Evolutionary conservation across 1,139 yeast species (phyloP), one percentile per base, ranked within the genome.

Genomic region (Tardiomyces depauwii): DNA sequence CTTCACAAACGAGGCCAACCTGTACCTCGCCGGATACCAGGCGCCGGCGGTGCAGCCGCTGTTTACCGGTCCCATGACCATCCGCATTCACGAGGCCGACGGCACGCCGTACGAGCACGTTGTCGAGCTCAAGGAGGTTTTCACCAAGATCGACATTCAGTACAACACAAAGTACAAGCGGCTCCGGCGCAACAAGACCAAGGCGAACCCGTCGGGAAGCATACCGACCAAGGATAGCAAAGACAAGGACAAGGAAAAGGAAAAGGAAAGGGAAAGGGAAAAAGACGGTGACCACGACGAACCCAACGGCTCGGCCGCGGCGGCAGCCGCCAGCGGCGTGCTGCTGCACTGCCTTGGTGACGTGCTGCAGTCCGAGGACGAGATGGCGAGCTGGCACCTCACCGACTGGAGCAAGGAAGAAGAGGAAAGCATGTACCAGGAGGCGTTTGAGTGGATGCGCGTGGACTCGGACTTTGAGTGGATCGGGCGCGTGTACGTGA

Each of bases 101-200:
- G 98, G 98, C n/a, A 87, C 97, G 0, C 98, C 99, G 0, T 91
- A 93, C 59, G 99, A 93, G 59, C 99, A 93, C 61, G 91, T 93
- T 43, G 95, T 93, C 19, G 94, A 88, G 54, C 70, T 93, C 47
- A 86, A 87, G 57, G 97, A 89, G 48, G 77, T 79, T 2, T 79
- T 80, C 53, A 86, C 95, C 0, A 88, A 86, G 57, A 71, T 93
- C 44, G 98, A 93, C 59, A 87, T 93, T 42, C 97, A 87, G 58
- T 91, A 91, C 65, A 91, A 93, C 61, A 87, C 97, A 13, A 91
- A 88, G 62, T 87, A 82, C 58, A 80, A 80, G 61, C 73, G 85
- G 43, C 59, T 84, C 49, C 82, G 84, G 61, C 76, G 89, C 57
- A 76, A 76, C 58, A 82, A 80, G 54, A 30, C 36, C n/a, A 30